phyloP scores from a whole-genome alignment of 2,329 filamentous ascomycete species.

The Rasamsonia emersonii region DNA sequence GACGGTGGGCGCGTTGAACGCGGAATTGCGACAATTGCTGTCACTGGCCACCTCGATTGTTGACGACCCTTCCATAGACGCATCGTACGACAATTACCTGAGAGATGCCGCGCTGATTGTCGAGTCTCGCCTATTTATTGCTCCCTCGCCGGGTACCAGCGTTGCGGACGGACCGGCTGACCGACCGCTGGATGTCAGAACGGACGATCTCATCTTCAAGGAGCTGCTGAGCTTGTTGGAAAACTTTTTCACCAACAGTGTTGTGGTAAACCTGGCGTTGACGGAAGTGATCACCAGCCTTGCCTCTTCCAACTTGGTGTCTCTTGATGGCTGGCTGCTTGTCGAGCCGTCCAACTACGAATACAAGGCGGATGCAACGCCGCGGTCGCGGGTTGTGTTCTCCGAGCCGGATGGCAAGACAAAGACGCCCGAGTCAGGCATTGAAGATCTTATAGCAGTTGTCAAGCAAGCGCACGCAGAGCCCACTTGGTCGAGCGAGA shows the following conservation, averaged over 20 bases:
- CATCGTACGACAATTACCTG: constrained; percentile 37
- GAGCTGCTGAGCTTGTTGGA: constrained; percentile 54
- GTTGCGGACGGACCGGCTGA: constrained; percentile 44
- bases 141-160: constrained; percentile 18
- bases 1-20: constrained; percentile 32
- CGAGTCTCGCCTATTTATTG: constrained; percentile 28
- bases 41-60: constrained; percentile 29
- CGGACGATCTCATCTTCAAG: constrained; percentile 52
- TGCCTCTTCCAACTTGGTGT: constrained; percentile 74
- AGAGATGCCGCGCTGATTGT: constrained; percentile 45
- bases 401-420: too few species aligned
- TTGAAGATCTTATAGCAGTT: constrained; percentile 16
- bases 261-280: constrained; percentile 82
- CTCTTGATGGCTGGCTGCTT: constrained; percentile 83
- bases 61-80: constrained; percentile 28
- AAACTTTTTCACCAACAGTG: constrained; percentile 79
- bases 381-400: constrained; percentile 31
- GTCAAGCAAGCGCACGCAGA: constrained; percentile 32
- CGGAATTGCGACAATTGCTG: constrained; percentile 31
- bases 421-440: constrained; percentile 23
- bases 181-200: constrained; percentile 55
- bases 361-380: constrained; percentile 28
- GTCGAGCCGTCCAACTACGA: constrained; percentile 59
- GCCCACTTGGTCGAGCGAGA: constrained; percentile 40
- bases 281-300: constrained; percentile 78